Conservation (phyloP, 805 yeast species). For the Cyberlindnera lachancei region DNA sequence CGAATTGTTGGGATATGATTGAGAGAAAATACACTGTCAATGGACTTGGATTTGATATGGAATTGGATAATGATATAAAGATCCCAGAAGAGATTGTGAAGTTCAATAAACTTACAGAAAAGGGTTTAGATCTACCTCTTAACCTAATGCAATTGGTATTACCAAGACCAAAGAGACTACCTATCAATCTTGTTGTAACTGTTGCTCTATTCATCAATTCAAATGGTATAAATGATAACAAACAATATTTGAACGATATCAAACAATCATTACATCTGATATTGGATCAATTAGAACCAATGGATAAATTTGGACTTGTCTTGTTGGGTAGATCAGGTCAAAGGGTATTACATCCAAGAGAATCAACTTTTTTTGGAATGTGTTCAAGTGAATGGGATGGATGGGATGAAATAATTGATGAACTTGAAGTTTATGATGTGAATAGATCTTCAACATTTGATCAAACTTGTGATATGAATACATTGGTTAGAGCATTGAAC, state of each 20-base stretch:
- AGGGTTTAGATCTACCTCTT: constrained; percentile 36
- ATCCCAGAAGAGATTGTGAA: constrained; percentile 34
- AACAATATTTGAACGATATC: constrained; percentile 23
- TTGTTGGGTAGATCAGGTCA: constrained; percentile 39
- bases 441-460: too few relatives aligned
- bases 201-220: constrained; percentile 32
- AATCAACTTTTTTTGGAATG: constrained; percentile 40
- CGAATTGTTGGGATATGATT: constrained; percentile 41
- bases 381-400: constrained; percentile 38
- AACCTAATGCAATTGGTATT: constrained; percentile 30
- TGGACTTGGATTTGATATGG: too few relatives aligned
- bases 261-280: constrained; percentile 22
- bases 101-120: constrained; percentile 29
- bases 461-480: constrained; percentile 1
- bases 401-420: constrained; percentile 38
- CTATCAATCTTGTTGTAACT: constrained; percentile 36
- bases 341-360: constrained; percentile 26
- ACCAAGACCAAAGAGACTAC: constrained; percentile 32
- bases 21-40: too few relatives aligned
- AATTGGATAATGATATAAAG: constrained; percentile 8
- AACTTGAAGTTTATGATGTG: constrained; percentile 26
- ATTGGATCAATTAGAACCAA: constrained; percentile 23
- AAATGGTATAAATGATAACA: constrained; percentile 20
- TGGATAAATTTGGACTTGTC: constrained; percentile 41
- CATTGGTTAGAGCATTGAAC: constrained; percentile 4